Base-by-base conservation (phyloP, 73 alveolate genomes). In the Blepharisma japonicum region DNA sequence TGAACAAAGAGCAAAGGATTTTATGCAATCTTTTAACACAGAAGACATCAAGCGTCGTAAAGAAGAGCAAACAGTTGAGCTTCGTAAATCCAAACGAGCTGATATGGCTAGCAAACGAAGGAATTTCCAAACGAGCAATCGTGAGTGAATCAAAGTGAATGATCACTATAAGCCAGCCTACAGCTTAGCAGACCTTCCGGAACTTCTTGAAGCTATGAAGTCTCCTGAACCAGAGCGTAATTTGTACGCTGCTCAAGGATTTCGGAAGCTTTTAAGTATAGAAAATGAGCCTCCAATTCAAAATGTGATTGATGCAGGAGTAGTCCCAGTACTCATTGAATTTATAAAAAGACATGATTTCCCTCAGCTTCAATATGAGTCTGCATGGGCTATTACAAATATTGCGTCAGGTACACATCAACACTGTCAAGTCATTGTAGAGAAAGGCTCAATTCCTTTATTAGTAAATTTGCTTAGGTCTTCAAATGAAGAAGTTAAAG, bases 311-410 rank as follows among this genome's bases (percentile, higher is more conserved):
- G 99, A 97, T 74, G 95, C 97, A 46, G 92, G 92, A 56, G 78
- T 94, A 27, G 97, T 97, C 21, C 98, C 98, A 11, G 89, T 83
- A 51, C 81, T 97, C 68, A 88, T 97, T 23, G 88, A 87, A 47
- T 92, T 91, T 71, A 80, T 96, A 49, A 77, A 83, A n/a, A 90
- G 90, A 74, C 50, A 85, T 7, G 90, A 56, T 68, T 80, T 82
- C 27, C 97, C 98, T 2, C 92, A 95, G 80, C 89, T 97, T 46
- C 96, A 92, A 82, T 91, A 92, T 79, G 99, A 97, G 82, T 98
- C 98, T 55, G 89, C 97, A 56, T 97, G 99, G 99, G 88, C 98
- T 55, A 86, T 97, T 67, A 92, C 99, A 6, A 97, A 97, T 84
- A 83, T 97, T 23, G 99, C 99, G 18, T 67, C 94, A 56, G 99